phyloP scores from a whole-genome alignment of 345 rosid species.

The Noccaea bulbosa region DNA sequence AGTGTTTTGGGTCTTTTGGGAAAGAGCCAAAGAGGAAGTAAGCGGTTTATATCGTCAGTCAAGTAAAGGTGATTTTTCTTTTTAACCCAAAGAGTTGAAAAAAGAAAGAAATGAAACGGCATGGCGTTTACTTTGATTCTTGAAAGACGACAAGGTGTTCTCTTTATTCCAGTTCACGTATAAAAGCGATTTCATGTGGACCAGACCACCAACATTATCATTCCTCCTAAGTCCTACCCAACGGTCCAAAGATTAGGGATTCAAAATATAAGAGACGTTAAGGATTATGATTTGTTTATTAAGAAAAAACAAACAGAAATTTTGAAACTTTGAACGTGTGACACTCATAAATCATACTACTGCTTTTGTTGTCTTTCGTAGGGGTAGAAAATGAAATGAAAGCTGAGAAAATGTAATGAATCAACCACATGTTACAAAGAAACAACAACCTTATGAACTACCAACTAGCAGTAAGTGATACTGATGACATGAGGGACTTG shows the following conservation, averaged over 20 bases:
- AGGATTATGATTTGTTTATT: constrained; percentile 22
- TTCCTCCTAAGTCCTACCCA: constrained; percentile 2
- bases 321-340: background rate
- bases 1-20: background rate
- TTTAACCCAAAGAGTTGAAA: background rate
- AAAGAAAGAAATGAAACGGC: background rate
- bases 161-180: background rate
- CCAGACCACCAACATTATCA: constrained; percentile 31
- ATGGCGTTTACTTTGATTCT: constrained; percentile 2
- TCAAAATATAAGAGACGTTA: constrained; percentile 30
- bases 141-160: constrained; percentile 6
- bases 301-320: background rate
- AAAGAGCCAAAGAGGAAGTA: background rate
- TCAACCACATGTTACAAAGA: too few species aligned
- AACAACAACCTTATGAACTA: too few species aligned
- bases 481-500: too few species aligned
- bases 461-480: too few species aligned
- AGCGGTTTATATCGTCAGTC: constrained; percentile 5
- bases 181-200: constrained; percentile 25
- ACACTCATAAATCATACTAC: background rate
- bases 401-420: background rate
- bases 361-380: background rate
- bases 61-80: background rate
- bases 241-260: constrained; percentile 19
- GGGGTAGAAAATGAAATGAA: background rate